phyloP scores from a whole-genome alignment of 2,329 filamentous ascomycete genomes.

The Pseudogymnoascus sp. region DNA sequence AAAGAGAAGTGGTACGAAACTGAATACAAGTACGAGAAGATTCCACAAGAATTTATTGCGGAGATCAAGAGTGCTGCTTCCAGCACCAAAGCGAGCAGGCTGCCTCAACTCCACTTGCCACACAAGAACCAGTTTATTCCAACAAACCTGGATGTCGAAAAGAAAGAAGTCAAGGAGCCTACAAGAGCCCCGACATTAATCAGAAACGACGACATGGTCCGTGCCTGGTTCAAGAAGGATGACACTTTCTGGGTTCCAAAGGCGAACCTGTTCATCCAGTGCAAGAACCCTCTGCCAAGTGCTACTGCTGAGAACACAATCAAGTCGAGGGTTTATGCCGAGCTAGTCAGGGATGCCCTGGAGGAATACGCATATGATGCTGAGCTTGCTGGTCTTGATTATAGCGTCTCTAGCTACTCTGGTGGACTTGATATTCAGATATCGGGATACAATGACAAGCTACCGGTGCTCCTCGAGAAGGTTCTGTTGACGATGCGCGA shows the following conservation, averaged over 20 bases:
- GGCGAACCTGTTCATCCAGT: constrained; percentile 74
- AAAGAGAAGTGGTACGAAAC: constrained; percentile 98
- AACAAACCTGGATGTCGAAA: constrained; percentile 86
- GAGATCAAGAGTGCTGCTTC: constrained; percentile 60
- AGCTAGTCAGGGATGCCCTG: constrained; percentile 79
- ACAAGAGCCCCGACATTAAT: constrained; percentile 71
- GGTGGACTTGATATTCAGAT: constrained; percentile 72
- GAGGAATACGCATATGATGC: constrained; percentile 95
- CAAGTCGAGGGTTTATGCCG: constrained; percentile 72
- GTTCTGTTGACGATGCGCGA: constrained; percentile 79
- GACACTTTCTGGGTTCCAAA: constrained; percentile 98
- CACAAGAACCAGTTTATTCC: constrained; percentile 96
- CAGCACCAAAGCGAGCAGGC: constrained; percentile 50
- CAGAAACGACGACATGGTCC: constrained; percentile 70
- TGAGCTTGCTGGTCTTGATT: constrained; percentile 81
- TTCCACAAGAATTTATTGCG: constrained; percentile 66
- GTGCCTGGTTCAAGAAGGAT: constrained; percentile 97
- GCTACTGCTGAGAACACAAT: constrained; percentile 71
- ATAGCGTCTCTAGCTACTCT: constrained; percentile 65
- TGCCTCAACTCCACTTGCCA: constrained; percentile 72
- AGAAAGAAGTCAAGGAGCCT: constrained; percentile 77
- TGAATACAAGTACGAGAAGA: constrained; percentile 77
- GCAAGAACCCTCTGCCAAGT: constrained; percentile 72
- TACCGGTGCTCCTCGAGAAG: constrained; percentile 82
- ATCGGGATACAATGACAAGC: constrained; percentile 93